Evolutionary conservation across 1,284 basidiomycete species (phyloP), one percentile per base, ranked within the genome.

Genomic region (Phellinidium pouzarii): DNA sequence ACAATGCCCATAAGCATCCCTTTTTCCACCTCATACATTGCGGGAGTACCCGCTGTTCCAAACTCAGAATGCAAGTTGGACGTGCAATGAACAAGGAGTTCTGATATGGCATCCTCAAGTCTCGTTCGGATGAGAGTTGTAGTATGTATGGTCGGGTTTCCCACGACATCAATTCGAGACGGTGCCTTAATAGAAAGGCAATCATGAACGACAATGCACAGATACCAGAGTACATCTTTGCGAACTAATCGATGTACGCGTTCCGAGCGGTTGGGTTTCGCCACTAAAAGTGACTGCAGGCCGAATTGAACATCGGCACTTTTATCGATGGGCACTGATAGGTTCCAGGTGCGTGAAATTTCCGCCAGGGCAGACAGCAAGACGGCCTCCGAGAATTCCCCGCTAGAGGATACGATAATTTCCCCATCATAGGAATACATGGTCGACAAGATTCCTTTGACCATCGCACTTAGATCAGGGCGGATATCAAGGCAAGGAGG

Each of bases 201-300:
- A 5, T 55, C 54, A 52, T 71, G 70, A 20, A 75, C 62, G 23
- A 71, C 59, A 26, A 68, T 70, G 58, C 77, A 80, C 26, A 80
- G 66, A 64, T 77, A 81, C 76, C 78, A 80, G 19, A 75, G 52
- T 29, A 74, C 60, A 58, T 81, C 79, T 60, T 79, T 79, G 38
- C 67, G 67, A 34, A 71, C 74, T 29, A 81, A 66, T 44, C 62
- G 65, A 53, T 62, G 60, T 53, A 72, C 59, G 47, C 71, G 68
- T 38, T 59, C 59, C 17, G 29, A 7, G 11, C 48, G 44, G 14
- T 23, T 22, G 8, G 52, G 55, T 19, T 38, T 49, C 19, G 27
- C 48, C 4, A 37, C 12, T 22, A 25, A 20, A 20, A 19, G 2
- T 46, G 25, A 11, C 11, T 29, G 17, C 7, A 19, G 26, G 44